Conservation (phyloP, 768 basidiomycete genomes). For the Clitopilus passeckerianus region DNA sequence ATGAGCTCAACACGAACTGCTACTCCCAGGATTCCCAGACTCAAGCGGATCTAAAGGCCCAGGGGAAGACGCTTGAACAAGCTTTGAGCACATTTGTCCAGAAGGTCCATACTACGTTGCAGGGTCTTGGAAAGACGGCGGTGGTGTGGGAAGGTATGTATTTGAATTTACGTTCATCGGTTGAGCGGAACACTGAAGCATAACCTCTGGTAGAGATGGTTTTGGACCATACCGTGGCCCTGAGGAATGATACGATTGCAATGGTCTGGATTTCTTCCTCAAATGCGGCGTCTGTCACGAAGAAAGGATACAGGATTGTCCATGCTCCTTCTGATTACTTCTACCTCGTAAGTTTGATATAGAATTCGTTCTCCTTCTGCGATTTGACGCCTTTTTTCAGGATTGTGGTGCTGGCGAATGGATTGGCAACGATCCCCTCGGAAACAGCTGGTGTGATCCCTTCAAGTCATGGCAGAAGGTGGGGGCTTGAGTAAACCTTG, state of each 20-base stretch:
- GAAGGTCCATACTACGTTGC: slow-evolving; percentile 50
- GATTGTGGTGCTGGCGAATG: slow-evolving; percentile 74
- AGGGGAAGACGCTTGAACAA: slow-evolving; percentile 51
- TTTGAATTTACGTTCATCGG: slow-evolving; percentile 24
- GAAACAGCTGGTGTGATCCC: slow-evolving; percentile 71
- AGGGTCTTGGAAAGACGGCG: slow-evolving; percentile 56
- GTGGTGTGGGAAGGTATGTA: slow-evolving; percentile 73
- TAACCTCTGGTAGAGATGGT: slow-evolving; percentile 50
- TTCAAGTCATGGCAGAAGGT: slow-evolving; percentile 81
- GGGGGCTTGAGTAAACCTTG: neutral
- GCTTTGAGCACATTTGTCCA: slow-evolving; percentile 60
- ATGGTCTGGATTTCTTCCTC: slow-evolving; percentile 72
- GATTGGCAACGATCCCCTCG: slow-evolving; percentile 42
- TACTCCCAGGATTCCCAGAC: slow-evolving; percentile 61
- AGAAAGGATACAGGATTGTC: slow-evolving; percentile 55
- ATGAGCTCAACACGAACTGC: slow-evolving; percentile 69
- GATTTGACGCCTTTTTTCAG: slow-evolving; percentile 20
- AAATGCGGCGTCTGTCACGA: slow-evolving; percentile 51
- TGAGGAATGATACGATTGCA: slow-evolving; percentile 45
- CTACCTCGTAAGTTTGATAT: slow-evolving; percentile 47
- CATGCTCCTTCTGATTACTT: slow-evolving; percentile 77
- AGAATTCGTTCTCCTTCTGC: neutral
- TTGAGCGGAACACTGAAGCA: no score
- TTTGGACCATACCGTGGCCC: slow-evolving; percentile 40
- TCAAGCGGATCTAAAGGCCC: slow-evolving; percentile 44